phyloP scores from a whole-genome alignment of 306 rosid genomes.

The Prunus salicina region DNA sequence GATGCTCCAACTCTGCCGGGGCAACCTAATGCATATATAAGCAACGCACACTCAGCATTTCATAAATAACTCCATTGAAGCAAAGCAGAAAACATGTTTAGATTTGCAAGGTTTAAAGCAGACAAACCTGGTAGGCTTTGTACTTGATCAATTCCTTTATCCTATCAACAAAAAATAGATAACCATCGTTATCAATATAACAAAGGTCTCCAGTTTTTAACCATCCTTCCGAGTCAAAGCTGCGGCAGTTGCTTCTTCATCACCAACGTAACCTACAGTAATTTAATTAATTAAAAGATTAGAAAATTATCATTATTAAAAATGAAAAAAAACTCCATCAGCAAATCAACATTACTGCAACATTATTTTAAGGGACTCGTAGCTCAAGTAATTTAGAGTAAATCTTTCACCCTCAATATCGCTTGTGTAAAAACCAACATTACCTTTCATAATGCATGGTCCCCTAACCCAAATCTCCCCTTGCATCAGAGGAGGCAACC shows the following conservation, averaged over 20 bases:
- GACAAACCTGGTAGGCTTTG: constrained; percentile 33
- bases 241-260: constrained; percentile 19
- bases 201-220: constrained; percentile 35
- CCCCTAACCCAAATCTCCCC: constrained; percentile 37
- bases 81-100: not conserved
- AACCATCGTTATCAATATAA: constrained; percentile 28
- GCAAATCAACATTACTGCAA: too few species aligned
- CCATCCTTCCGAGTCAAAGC: constrained; percentile 30
- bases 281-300: not conserved
- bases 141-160: constrained; percentile 37
- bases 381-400: too few species aligned
- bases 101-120: not conserved
- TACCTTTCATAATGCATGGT: constrained; percentile 27
- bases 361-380: too few species aligned
- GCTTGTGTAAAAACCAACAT: not conserved
- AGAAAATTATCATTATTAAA: too few species aligned
- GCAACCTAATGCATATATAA: constrained; percentile 44
- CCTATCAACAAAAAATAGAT: constrained; percentile 26
- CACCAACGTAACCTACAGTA: constrained; percentile 27
- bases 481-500: constrained; percentile 13
- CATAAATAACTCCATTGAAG: not conserved
- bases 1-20: constrained; percentile 65
- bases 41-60: not conserved
- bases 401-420: too few species aligned
- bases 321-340: not conserved